Base-by-base conservation (phyloP, 352 stramenopile species). In the Globisporangium abappressorium region DNA sequence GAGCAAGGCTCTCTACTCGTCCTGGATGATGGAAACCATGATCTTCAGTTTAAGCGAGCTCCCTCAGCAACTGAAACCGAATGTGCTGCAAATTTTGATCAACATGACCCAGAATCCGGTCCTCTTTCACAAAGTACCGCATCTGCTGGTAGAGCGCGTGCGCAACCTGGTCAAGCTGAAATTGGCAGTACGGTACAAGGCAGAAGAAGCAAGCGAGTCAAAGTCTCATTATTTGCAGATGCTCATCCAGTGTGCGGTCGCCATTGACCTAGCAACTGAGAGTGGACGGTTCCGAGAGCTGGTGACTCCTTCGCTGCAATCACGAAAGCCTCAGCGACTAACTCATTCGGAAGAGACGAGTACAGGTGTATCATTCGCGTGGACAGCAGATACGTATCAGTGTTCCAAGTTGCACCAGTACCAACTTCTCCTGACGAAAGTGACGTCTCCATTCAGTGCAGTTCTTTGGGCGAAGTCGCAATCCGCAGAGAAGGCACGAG, bases 141-240 rank as follows among this genome's bases (percentile, higher is more conserved):
- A 68, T 8, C 24, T 68, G 0, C 66, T 82, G 18, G 66, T 92
- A 18, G 79, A 89, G 30, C 30, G 70, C 28, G 47, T 91, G 43
- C 75, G 74, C 2, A 66, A 73, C 22, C 47, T 82, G 20, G 30
- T 94, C 7, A 73, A 77, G 26, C 47, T 73, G 12, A 90, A 92
- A 41, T 66, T 92, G 55, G 74, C 75, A 4, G 76, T 79, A 9
- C 82, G 87, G 11, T 76, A 84, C 53, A 63, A 76, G 20, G 70
- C 62, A 1, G 87, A 93, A 56, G 80, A 86, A 18, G 64, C 72
- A 34, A 62, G 70, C 6, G 80, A 89, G 30, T 67, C 77, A 15
- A 93, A 93, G 46, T 91, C 82, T 14, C 69, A 78, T 1, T 90
- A 90, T 51, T 62, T 93, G 15, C 84, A 93, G 36, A 65, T 53